Evolutionary conservation across 805 yeast species (phyloP).

Genomic region (Zygosaccharomyces rouxii): DNA sequence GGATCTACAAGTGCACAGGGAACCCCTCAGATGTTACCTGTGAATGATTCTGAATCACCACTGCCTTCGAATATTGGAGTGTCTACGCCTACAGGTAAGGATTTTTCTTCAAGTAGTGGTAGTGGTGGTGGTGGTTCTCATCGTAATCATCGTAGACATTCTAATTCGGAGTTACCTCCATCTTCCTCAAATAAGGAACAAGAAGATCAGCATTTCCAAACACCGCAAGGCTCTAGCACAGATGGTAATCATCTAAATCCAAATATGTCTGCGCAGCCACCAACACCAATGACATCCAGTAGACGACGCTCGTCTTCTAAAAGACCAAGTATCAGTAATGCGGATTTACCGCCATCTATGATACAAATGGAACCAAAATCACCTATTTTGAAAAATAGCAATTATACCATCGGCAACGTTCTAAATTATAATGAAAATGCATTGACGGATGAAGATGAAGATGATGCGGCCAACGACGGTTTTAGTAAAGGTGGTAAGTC

Average conservation of each 20-base stretch:
- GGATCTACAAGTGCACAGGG: constrained; percentile 27
- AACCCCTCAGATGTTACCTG: constrained; percentile 8
- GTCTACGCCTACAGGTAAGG: constrained; percentile 5
- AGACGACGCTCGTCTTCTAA: constrained; percentile 19
- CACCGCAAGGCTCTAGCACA: neutral
- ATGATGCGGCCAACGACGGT: constrained; percentile 14
- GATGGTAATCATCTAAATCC: constrained; percentile 10
- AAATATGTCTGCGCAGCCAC: constrained; percentile 10
- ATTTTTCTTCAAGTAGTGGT: neutral
- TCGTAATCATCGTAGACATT: constrained; percentile 4
- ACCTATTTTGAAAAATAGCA: constrained; percentile 56
- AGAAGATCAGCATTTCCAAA: constrained; percentile 1
- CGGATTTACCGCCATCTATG: constrained; percentile 63
- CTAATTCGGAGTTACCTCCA: neutral
- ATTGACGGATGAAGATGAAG: constrained; percentile 30
- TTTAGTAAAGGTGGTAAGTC: constrained; percentile 9
- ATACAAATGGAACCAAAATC: constrained; percentile 64
- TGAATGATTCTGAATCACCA: constrained; percentile 1
- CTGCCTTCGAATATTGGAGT: neutral
- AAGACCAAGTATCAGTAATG: constrained; percentile 33
- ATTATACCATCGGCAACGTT: constrained; percentile 17
- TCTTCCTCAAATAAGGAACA: neutral
- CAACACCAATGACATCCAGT: constrained; percentile 11
- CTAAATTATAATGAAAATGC: constrained; percentile 31
- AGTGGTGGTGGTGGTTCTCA: neutral